A percentile compares a stretch with the other conserved stretches of the same genome.
These are phyloP conservation scores for Pezicula radicicola DNA, from an alignment of 2,329 filamentous ascomycete species.

Conservation along the genomic window DNA sequence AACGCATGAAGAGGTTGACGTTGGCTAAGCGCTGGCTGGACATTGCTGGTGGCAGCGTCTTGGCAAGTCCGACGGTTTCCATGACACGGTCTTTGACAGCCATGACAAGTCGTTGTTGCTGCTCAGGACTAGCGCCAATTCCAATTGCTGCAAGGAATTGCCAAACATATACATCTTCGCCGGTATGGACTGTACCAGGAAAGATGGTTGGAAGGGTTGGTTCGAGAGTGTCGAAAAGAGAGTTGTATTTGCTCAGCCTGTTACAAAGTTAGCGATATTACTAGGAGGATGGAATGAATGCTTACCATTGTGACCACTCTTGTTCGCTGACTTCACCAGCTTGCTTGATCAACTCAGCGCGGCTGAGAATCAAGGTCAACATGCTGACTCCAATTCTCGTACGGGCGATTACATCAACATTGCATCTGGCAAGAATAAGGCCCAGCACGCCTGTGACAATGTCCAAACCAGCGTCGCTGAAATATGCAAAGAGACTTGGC, in stretches of 20 bases:
- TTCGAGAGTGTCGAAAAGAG: slow-evolving; percentile 84
- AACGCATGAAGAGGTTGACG: slow-evolving; percentile 97
- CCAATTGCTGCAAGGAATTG: slow-evolving; percentile 95
- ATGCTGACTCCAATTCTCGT: slow-evolving; percentile 87
- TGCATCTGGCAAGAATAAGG: slow-evolving; percentile 70
- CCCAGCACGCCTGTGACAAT: slow-evolving; percentile 90
- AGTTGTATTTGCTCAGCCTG: slow-evolving; percentile 76
- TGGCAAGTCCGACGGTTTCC: slow-evolving; percentile 86
- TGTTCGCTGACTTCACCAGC: slow-evolving; percentile 66
- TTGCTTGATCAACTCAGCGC: slow-evolving; percentile 90
- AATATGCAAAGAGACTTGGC: slow-evolving; percentile 83
- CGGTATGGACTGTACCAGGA: slow-evolving; percentile 83
- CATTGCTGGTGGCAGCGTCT: slow-evolving; percentile 86
- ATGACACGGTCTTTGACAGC: slow-evolving; percentile 98
- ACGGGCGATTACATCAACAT: slow-evolving; percentile 78
- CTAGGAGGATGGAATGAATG: slow-evolving; percentile 6
- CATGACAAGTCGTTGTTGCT: slow-evolving; percentile 90
- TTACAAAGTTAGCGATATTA: slow-evolving; percentile 27
- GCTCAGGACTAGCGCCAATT: slow-evolving; percentile 87
- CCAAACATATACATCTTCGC: slow-evolving; percentile 96
- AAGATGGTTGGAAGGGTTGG: slow-evolving; percentile 82
- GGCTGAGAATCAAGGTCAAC: slow-evolving; percentile 89
- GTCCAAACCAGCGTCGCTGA: slow-evolving; percentile 85
- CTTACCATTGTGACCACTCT: slow-evolving; percentile 78
- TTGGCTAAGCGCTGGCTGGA: slow-evolving; percentile 79